A percentile compares a stretch with the other conserved stretches of the same genome.
These are phyloP conservation scores for Botrytis medusae DNA, from an alignment of 2,329 filamentous ascomycete species.

Conservation along the genomic window DNA sequence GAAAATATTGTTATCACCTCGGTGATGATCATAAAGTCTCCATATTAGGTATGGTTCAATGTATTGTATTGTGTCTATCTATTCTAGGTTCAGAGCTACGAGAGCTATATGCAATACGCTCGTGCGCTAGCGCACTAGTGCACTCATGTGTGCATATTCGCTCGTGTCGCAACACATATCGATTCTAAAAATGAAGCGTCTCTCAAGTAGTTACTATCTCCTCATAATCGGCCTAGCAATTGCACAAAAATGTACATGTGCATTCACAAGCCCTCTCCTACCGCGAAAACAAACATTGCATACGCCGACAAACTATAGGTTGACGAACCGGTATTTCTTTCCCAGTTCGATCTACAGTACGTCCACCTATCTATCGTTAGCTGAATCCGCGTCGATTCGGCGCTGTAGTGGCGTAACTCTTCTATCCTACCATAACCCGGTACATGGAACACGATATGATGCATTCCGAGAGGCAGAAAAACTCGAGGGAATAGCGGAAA, in stretches of 20 bases:
- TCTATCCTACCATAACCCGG: not conserved
- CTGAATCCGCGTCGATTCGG: not conserved
- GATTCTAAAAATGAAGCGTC: not conserved
- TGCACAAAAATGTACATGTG: not conserved
- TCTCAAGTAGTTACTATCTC: not conserved
- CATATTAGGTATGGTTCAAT: too few relatives aligned
- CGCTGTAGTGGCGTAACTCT: not conserved
- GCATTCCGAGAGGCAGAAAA: not conserved
- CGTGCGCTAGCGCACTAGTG: too few relatives aligned
- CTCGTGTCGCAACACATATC: not conserved
- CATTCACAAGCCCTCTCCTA: not conserved
- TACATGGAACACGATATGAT: not conserved
- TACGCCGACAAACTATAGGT: not conserved
- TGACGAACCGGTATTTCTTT: not conserved
- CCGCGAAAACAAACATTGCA: not conserved
- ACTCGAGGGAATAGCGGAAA: not conserved
- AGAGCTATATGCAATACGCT: too few relatives aligned
- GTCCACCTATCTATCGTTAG: not conserved
- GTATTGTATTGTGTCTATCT: too few relatives aligned
- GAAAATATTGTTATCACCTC: too few relatives aligned
- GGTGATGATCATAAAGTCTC: too few relatives aligned
- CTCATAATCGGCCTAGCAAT: not conserved
- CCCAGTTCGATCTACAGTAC: not conserved
- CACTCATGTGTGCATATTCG: too few relatives aligned
- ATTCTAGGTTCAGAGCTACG: too few relatives aligned